Conservation (phyloP, 108 stramenopile species). For the Cyclotella cryptica region DNA sequence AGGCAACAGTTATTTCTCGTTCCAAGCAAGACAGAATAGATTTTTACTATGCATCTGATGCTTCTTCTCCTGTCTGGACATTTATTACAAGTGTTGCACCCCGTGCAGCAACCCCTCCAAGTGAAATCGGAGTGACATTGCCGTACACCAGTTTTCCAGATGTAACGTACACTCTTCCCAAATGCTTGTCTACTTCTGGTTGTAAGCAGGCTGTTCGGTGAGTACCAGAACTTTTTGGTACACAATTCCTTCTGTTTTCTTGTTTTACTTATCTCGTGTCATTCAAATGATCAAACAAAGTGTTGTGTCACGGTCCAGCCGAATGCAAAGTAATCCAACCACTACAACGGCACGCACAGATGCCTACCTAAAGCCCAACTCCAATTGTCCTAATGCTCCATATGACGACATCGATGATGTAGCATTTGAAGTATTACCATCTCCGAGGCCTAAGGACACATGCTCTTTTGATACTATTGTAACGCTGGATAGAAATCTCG, state of each 20-base stretch:
- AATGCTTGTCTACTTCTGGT: slow-evolving; percentile 1
- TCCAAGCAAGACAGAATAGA: slow-evolving; percentile 27
- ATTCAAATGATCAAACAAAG: not conserved
- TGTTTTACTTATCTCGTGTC: not conserved
- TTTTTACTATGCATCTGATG: slow-evolving; percentile 27
- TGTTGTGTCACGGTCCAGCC: slow-evolving; percentile 30
- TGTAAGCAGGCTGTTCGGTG: slow-evolving; percentile 32
- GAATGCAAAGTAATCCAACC: not conserved
- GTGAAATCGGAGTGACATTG: slow-evolving; percentile 10
- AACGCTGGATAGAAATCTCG: slow-evolving; percentile 38
- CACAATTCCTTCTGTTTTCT: not conserved
- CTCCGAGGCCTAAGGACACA: slow-evolving; percentile 15
- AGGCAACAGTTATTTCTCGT: slow-evolving; percentile 14
- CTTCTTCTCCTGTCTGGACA: slow-evolving; percentile 29
- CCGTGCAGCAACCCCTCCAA: not conserved
- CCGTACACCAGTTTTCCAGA: slow-evolving; percentile 2
- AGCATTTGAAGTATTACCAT: slow-evolving; percentile 34
- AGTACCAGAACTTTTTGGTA: not conserved
- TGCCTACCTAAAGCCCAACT: slow-evolving; percentile 23
- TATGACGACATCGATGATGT: slow-evolving; percentile 39
- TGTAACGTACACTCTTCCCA: slow-evolving; percentile 18
- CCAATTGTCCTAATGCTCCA: slow-evolving; percentile 5
- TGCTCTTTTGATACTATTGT: slow-evolving; percentile 39
- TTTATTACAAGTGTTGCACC: slow-evolving; percentile 36
- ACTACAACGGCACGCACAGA: not conserved